Percentiles rank a stretch among this genome's conserved stretches.
Evolutionary conservation across 2,329 filamentous ascomycete species (phyloP).

Genomic region (Thielaviopsis euricoi): DNA sequence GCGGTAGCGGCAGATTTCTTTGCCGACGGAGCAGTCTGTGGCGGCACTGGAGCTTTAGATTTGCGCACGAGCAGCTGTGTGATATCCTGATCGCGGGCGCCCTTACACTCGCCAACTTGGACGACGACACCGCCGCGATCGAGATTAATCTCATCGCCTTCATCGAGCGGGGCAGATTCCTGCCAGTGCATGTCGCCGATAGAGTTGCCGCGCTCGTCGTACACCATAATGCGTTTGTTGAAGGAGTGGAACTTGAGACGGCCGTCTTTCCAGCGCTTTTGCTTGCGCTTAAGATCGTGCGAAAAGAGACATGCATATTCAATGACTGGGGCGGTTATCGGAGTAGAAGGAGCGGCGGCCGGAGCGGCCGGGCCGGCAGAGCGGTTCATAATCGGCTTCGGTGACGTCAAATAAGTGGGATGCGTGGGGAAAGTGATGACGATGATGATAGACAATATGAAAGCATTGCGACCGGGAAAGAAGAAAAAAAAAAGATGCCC

Average conservation of each 20-base stretch:
- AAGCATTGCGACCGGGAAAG: background rate
- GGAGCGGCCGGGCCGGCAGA: background rate
- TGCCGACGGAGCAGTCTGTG: constrained; percentile 7
- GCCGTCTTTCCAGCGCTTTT: constrained; percentile 90
- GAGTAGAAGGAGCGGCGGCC: constrained; percentile 14
- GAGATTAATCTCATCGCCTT: constrained; percentile 68
- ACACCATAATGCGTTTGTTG: constrained; percentile 83
- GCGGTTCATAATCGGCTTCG: background rate
- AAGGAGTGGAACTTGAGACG: constrained; percentile 76
- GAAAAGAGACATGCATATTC: constrained; percentile 81
- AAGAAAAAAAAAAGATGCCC: background rate
- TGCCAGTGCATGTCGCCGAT: constrained; percentile 77
- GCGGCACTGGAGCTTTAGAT: constrained; percentile 13
- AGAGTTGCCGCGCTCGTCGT: constrained; percentile 64
- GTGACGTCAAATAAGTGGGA: background rate
- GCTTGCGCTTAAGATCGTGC: constrained; percentile 67
- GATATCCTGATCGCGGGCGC: constrained; percentile 59
- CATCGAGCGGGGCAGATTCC: constrained; percentile 47
- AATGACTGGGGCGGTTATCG: constrained; percentile 56
- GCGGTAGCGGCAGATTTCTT: background rate
- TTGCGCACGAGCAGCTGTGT: constrained; percentile 56
- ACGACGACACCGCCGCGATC: constrained; percentile 63
- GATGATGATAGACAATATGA: background rate
- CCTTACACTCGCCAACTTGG: constrained; percentile 63
- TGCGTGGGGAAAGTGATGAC: background rate